Percentiles rank a stretch among this genome's conserved stretches.
phyloP scores from a whole-genome alignment of 495 filamentous ascomycete species.

The Aspergillus indologenus region DNA sequence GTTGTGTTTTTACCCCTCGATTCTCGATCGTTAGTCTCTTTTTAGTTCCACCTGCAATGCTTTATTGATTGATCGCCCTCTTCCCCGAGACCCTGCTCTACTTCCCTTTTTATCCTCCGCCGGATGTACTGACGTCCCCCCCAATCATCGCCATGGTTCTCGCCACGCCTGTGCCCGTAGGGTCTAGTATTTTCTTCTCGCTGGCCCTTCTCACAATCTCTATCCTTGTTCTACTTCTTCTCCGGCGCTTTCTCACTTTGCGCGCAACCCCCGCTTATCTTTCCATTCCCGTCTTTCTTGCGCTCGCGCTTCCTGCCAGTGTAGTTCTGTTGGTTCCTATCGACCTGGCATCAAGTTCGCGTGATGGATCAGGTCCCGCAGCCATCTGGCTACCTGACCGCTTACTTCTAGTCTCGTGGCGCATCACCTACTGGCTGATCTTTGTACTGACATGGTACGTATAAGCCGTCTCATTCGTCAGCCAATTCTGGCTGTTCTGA shows the following conservation, averaged over 20 bases:
- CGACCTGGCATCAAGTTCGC: slow-evolving; percentile 83
- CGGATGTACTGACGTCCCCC: slow-evolving; percentile 22
- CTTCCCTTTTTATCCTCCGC: slow-evolving; percentile 9
- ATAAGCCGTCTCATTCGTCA: not conserved
- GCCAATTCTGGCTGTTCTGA: not conserved
- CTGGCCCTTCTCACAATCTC: slow-evolving; percentile 70
- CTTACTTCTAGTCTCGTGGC: slow-evolving; percentile 78
- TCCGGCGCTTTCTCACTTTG: slow-evolving; percentile 84
- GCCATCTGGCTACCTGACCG: slow-evolving; percentile 66
- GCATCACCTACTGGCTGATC: slow-evolving; percentile 94
- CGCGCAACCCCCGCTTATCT: slow-evolving; percentile 88
- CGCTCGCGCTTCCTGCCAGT: slow-evolving; percentile 85
- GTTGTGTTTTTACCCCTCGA: not conserved
- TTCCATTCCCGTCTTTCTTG: slow-evolving; percentile 88
- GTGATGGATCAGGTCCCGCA: slow-evolving; percentile 62
- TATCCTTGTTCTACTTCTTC: slow-evolving; percentile 71
- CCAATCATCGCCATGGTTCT: slow-evolving; percentile 23
- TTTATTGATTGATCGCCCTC: slow-evolving; percentile 22
- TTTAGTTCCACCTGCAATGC: slow-evolving; percentile 10
- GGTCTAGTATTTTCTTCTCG: slow-evolving; percentile 71
- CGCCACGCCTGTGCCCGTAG: slow-evolving; percentile 42
- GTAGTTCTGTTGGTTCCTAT: slow-evolving; percentile 96
- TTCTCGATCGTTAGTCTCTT: slow-evolving; percentile 18
- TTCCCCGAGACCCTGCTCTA: slow-evolving; percentile 13
- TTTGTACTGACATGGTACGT: slow-evolving; percentile 87